phyloP scores from a whole-genome alignment of 371 early-diverging fungal genomes.

The Rhizopus sp. region DNA sequence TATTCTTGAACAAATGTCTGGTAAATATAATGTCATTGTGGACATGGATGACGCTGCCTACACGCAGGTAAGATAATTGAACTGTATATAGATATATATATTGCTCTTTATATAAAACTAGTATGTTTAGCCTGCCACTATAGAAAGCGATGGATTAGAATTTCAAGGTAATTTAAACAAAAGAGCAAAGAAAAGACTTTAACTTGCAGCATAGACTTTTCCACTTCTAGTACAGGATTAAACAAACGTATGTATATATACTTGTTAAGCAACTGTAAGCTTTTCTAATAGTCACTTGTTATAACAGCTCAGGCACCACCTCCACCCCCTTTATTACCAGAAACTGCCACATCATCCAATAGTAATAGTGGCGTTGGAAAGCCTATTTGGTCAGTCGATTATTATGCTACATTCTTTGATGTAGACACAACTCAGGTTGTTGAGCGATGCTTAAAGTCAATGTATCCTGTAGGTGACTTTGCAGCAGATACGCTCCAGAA shows the following conservation, averaged over 20 bases:
- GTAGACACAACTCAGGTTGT: constrained; percentile 80
- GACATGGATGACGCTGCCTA: constrained; percentile 53
- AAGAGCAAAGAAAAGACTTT: background rate
- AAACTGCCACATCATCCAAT: constrained; percentile 23
- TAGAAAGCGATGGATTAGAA: constrained; percentile 55
- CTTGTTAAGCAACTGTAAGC: background rate
- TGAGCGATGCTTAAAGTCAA: constrained; percentile 49
- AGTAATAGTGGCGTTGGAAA: constrained; percentile 28
- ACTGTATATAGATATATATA: background rate
- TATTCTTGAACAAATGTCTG: constrained; percentile 14
- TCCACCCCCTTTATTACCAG: constrained; percentile 29
- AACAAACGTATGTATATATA: constrained; percentile 10
- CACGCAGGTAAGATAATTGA: constrained; percentile 29
- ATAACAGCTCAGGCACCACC: constrained; percentile 10
- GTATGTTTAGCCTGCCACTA: constrained; percentile 43
- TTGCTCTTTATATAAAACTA: background rate
- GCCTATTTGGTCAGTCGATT: constrained; percentile 81
- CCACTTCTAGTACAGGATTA: constrained; percentile 8
- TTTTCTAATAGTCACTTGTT: background rate
- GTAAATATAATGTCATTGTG: constrained; percentile 55
- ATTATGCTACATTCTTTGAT: constrained; percentile 88
- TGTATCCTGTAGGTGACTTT: constrained; percentile 53
- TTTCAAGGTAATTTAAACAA: constrained; percentile 44
- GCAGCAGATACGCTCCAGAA: constrained; percentile 46
- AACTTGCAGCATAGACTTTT: constrained; percentile 10